These are phyloP conservation scores for Gamsiella multidivaricata DNA, from an alignment of 192 early-diverging fungal species.

Conservation along the genomic window DNA sequence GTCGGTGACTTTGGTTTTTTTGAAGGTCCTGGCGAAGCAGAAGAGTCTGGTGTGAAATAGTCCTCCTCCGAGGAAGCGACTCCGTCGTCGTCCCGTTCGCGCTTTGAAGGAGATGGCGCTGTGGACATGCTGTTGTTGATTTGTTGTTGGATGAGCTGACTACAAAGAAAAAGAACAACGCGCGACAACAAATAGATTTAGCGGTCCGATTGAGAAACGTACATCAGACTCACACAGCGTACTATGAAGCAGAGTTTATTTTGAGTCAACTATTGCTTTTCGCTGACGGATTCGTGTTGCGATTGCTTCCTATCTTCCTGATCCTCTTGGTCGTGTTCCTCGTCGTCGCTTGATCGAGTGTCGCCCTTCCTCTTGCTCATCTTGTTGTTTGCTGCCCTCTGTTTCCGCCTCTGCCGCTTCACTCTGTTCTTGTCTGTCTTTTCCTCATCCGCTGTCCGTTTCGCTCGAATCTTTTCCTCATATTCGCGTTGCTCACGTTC, in stretches of 20 bases:
- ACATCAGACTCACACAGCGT: no score
- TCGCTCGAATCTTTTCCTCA: constrained; percentile 65
- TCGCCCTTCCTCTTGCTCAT: constrained; percentile 37
- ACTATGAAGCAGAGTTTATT: no score
- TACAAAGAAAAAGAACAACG: neutral
- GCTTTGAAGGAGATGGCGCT: constrained; percentile 37
- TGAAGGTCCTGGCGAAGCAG: constrained; percentile 33
- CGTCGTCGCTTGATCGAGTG: constrained; percentile 10
- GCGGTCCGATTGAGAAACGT: no score
- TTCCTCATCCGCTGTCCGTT: constrained; percentile 77
- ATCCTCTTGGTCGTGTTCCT: constrained; percentile 9
- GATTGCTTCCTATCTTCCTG: constrained; percentile 12
- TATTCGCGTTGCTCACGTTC: constrained; percentile 70
- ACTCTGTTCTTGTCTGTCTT: constrained; percentile 89
- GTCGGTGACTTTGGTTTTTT: constrained; percentile 47
- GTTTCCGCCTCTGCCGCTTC: constrained; percentile 84
- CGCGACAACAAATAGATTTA: no score
- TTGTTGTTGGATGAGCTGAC: neutral
- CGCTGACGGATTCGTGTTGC: constrained; percentile 7
- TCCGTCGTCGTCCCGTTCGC: constrained; percentile 28
- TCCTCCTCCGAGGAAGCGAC: constrained; percentile 38
- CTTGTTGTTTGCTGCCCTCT: constrained; percentile 57
- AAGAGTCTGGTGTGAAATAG: constrained; percentile 45
- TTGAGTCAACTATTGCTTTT: neutral
- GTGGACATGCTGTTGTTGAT: constrained; percentile 36